Evolutionary conservation across 1,139 yeast species (phyloP).

Genomic region (Kodamaea fungicola): DNA sequence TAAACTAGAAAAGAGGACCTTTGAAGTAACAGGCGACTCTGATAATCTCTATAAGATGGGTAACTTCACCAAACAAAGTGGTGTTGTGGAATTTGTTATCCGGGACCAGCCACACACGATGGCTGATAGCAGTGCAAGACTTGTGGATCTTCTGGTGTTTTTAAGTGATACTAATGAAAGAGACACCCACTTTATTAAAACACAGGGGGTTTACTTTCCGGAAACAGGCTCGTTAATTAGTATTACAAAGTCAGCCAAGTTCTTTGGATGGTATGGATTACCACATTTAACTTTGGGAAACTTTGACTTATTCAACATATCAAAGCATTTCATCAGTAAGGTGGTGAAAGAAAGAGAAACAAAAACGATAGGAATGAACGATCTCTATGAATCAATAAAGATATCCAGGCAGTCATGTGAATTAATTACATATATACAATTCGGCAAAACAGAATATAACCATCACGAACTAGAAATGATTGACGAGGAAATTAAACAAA

Average conservation of each 20-base stretch:
- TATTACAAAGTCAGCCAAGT: conserved; percentile 68
- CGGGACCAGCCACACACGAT: neutral
- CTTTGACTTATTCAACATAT: conserved; percentile 36
- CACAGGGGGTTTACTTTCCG: conserved; percentile 70
- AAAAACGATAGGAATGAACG: conserved; percentile 34
- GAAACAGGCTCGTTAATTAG: conserved; percentile 66
- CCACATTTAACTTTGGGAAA: conserved; percentile 55
- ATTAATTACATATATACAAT: conserved; percentile 62
- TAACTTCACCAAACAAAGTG: conserved; percentile 24
- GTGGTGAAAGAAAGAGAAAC: conserved; percentile 40
- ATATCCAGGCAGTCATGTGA: conserved; percentile 63
- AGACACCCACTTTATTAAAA: conserved; percentile 40
- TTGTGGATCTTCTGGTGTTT: conserved; percentile 21
- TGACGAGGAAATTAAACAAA: conserved; percentile 70
- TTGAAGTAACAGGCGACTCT: neutral
- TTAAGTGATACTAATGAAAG: conserved; percentile 42
- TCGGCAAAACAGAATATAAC: conserved; percentile 55
- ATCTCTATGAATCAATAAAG: conserved; percentile 36
- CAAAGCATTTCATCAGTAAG: conserved; percentile 33
- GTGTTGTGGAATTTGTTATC: conserved; percentile 11
- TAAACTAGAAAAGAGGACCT: neutral
- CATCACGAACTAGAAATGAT: conserved; percentile 53
- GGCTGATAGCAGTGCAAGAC: conserved; percentile 28
- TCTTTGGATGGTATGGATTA: conserved; percentile 58
- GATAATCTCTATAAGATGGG: conserved; percentile 19